phyloP scores from a whole-genome alignment of 176 grass and related monocot species.

The Coix lacrymajobi region DNA sequence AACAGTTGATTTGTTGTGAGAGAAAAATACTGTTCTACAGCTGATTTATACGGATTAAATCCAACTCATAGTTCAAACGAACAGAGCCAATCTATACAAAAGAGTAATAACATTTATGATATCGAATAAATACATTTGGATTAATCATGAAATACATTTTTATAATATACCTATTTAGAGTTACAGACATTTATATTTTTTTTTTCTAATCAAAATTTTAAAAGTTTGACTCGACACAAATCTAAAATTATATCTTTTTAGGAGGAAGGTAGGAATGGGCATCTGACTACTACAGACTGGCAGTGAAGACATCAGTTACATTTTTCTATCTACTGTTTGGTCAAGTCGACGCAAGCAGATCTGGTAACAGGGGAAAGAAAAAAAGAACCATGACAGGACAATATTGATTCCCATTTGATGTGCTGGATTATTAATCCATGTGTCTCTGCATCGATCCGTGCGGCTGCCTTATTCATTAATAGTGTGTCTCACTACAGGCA shows the following conservation, averaged over 20 bases:
- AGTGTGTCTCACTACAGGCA: slow-evolving; percentile 9
- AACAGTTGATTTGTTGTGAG: no score
- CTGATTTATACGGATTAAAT: no score
- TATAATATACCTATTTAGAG: not conserved
- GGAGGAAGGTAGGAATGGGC: not conserved
- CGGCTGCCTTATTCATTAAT: slow-evolving; percentile 9
- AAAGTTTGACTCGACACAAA: not conserved
- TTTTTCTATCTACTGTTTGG: not conserved
- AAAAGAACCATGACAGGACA: not conserved
- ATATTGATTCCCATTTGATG: not conserved
- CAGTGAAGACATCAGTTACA: not conserved
- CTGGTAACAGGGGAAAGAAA: not conserved
- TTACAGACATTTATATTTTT: no score
- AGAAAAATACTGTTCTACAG: no score
- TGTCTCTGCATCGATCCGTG: not conserved
- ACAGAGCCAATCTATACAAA: no score
- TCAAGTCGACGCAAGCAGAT: not conserved
- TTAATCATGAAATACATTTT: not conserved
- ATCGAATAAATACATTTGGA: not conserved
- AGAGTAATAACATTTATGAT: not conserved
- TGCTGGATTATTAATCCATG: slow-evolving; percentile 1
- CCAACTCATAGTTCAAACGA: no score
- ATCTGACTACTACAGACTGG: not conserved
- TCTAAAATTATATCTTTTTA: not conserved
- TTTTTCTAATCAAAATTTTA: no score